Base-by-base conservation (phyloP, 768 basidiomycete species). In the Rossbeevera mucosa region DNA sequence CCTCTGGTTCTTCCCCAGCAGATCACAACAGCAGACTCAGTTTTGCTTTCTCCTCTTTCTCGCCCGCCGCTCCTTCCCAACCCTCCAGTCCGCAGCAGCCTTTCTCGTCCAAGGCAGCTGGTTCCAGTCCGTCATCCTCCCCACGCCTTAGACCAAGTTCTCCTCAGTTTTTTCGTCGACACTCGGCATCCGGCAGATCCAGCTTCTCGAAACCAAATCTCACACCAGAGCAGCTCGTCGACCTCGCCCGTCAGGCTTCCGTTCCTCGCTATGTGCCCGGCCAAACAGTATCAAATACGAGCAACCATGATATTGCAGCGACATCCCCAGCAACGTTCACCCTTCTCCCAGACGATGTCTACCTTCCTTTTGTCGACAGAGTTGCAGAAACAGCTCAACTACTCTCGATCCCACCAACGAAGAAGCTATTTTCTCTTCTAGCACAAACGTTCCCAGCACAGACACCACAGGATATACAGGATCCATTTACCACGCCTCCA, bases 331-430 rank as follows among this genome's bases (percentile, higher is more conserved):
- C 82, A 2, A 81, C 81, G 2, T 91, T 91, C 64, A 88, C 86
- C 0, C 82, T 81, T 0, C 77, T 93, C 2, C 86, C 87, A 5
- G 81, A 82, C 20, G 83, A 89, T 54, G 80, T 90, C 26, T 85
- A 83, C 59, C 80, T 96, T 13, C 93, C 93, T 1, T 96, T 93
- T 70, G 77, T 94, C 56, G 86, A 94, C 57, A 83, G 93, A 18
- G 79, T 90, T 0, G 69, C 73, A 0, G 93, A 96, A 62, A 91
- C 94, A 1, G 57, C 77, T 4, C 71, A 80, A 8, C 76, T 96
- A 25, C 80, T 94, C 52, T 74, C 77, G 20, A 76, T 71, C 12
- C 81, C 76, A 3, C 88, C 83, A 5, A 87, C 85, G 51, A 78
- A 78, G 54, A 85, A 83, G 54, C 73, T 93, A 3, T 84, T 91